Evolutionary conservation across 78 protist species (phyloP).

Genomic region (Chrysochromulina tobinii): DNA sequence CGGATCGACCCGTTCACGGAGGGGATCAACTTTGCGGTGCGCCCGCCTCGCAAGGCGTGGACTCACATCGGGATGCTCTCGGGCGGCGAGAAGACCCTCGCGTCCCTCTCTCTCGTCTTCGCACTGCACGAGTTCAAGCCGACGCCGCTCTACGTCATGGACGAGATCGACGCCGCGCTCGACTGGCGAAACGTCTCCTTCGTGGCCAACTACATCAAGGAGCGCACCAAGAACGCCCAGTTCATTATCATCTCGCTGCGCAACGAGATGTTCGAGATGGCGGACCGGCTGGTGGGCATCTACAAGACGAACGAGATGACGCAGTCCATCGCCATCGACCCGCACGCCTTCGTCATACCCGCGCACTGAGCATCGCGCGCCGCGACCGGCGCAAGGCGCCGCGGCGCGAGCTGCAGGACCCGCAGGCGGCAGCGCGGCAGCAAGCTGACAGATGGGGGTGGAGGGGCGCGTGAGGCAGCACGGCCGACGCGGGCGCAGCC

Average conservation of each 20-base stretch:
- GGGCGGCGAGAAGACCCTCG: slow-evolving; percentile 99
- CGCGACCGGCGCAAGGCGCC: not conserved
- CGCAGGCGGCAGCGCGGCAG: too few species aligned
- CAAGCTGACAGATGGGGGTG: too few species aligned
- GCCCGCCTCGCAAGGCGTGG: slow-evolving; percentile 99
- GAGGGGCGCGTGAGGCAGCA: too few species aligned
- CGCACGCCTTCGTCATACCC: slow-evolving; percentile 48
- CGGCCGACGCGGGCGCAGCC: too few species aligned
- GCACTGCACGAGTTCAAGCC: slow-evolving; percentile 99
- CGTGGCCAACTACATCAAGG: slow-evolving; percentile 98
- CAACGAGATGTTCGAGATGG: slow-evolving; percentile 99
- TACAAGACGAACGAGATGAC: slow-evolving; percentile 96
- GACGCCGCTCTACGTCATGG: slow-evolving; percentile 99
- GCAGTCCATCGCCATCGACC: slow-evolving; percentile 93
- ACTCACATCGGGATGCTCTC: slow-evolving; percentile 96
- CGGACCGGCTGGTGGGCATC: slow-evolving; percentile 96
- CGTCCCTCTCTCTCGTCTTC: slow-evolving; percentile 97
- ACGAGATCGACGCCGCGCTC: slow-evolving; percentile 99
- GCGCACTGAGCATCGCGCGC: not conserved
- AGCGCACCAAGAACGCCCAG: slow-evolving; percentile 98
- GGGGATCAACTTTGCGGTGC: slow-evolving; percentile 81
- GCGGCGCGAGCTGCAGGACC: not conserved
- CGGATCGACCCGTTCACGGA: slow-evolving; percentile 97
- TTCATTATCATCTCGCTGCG: slow-evolving; percentile 97
- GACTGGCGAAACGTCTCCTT: slow-evolving; percentile 96